A percentile compares a stretch with the other conserved stretches of the same genome.
These are phyloP conservation scores for Beauveria scarabaeidicola DNA, from an alignment of 2,329 filamentous ascomycete species.

Conservation along the genomic window DNA sequence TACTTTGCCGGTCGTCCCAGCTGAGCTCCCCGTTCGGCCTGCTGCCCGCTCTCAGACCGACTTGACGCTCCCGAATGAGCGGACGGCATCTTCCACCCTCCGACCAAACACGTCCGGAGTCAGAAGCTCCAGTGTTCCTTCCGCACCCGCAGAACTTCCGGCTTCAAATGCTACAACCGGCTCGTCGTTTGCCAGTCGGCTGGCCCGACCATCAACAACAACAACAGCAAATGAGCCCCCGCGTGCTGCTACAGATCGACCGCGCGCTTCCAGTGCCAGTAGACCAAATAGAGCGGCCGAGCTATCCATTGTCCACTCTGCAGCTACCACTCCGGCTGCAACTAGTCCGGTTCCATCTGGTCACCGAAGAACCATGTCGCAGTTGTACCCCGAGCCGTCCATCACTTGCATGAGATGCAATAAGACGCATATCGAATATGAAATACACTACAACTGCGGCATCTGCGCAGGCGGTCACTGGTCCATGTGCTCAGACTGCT, in stretches of 20 bases:
- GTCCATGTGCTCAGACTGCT: slow-evolving; percentile 76
- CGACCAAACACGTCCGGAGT: slow-evolving; percentile 34
- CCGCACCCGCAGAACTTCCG: slow-evolving; percentile 14
- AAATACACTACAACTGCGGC: slow-evolving; percentile 75
- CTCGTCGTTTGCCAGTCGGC: slow-evolving; percentile 8
- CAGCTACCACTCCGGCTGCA: slow-evolving; percentile 22
- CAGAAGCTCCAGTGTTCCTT: slow-evolving; percentile 32
- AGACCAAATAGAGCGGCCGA: slow-evolving; percentile 30
- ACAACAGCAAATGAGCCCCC: background rate
- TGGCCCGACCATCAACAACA: background rate
- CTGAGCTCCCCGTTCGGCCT: slow-evolving; percentile 36
- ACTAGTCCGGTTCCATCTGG: slow-evolving; percentile 24
- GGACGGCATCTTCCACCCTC: slow-evolving; percentile 27
- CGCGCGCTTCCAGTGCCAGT: slow-evolving; percentile 1
- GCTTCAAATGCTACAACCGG: background rate
- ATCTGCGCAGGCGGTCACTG: slow-evolving; percentile 63
- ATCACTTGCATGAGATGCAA: slow-evolving; percentile 66
- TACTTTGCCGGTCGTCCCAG: slow-evolving; percentile 38
- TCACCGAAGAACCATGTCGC: slow-evolving; percentile 34
- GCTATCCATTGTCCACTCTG: slow-evolving; percentile 28
- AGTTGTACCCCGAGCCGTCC: slow-evolving; percentile 59
- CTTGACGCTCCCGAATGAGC: slow-evolving; percentile 38
- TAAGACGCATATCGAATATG: slow-evolving; percentile 68
- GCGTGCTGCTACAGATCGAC: slow-evolving; percentile 13
- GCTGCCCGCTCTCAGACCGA: slow-evolving; percentile 59